Percentiles rank a stretch among this genome's conserved stretches.
phyloP scores from a whole-genome alignment of 2,329 filamentous ascomycete species.

The Ceratocystis eucalypticola region DNA sequence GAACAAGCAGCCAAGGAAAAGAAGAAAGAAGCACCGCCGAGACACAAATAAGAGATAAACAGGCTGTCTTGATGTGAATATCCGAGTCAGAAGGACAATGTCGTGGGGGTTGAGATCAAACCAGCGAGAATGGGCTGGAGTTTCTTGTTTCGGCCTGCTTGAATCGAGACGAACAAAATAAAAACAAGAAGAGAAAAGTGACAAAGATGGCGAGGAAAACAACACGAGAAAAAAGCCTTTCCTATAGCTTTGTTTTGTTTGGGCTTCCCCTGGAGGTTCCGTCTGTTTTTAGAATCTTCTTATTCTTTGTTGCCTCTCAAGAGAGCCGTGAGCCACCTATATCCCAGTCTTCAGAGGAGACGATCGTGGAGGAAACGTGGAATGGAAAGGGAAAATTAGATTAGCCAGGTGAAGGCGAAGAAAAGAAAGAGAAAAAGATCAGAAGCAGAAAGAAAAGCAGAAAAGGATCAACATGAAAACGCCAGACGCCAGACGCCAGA shows the following conservation, averaged over 20 bases:
- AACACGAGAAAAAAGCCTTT: not conserved
- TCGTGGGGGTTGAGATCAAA: not conserved
- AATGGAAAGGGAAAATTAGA: too few species aligned
- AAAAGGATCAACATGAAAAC: not conserved
- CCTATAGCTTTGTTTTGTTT: too few species aligned
- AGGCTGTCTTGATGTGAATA: conserved; percentile 2
- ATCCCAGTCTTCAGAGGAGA: too few species aligned
- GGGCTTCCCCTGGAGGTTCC: too few species aligned
- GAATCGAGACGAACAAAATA: not conserved
- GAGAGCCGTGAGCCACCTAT: too few species aligned
- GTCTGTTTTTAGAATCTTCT: too few species aligned
- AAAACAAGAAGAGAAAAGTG: not conserved
- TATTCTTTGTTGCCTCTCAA: too few species aligned
- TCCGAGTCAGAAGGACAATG: not conserved
- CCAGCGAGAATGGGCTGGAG: not conserved
- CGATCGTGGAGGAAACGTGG: too few species aligned
- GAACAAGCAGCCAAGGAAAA: not conserved
- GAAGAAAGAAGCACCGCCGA: not conserved
- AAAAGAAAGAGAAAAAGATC: conserved; percentile 1
- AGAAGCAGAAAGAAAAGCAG: not conserved
- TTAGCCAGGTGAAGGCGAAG: not conserved
- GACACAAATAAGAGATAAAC: not conserved
- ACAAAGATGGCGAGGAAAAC: not conserved
- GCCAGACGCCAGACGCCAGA: not conserved
- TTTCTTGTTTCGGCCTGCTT: not conserved